Base-by-base conservation (phyloP, 2,329 filamentous ascomycete species). In the Pyrenophora seminiperda region DNA sequence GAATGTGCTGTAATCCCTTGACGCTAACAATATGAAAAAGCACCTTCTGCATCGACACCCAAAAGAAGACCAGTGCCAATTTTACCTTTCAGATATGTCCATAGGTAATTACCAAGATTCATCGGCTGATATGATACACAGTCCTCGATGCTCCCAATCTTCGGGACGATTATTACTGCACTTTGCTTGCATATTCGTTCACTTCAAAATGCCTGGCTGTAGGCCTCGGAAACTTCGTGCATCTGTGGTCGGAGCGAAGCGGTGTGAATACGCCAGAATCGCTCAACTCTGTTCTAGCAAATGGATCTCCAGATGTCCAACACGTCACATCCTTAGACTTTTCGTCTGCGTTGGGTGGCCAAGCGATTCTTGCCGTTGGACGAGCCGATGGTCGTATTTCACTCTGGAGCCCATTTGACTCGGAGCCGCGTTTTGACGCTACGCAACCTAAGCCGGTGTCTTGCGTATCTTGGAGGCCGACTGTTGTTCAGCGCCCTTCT, bases 121-220 rank as follows among this genome's bases (percentile, higher is more conserved):
- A 9, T 7, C n/a, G 27, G 27, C 68, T 81, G 47, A 79, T 65
- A 50, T 13, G 2, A 18, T n/a, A 7, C 55, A 88, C 85, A 75
- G 89, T 97, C 5, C 80, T 99, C 4, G 91, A 97, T 74, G 93
- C 93, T 7, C 91, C 92, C 2, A 84, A 85, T 42, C 79, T 97
- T n/a, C 85, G 91, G 48, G 91, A 97, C 64, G 93, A 99, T 72
- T 99, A 92, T 71, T 99, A 99, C 71, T 97, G 91, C 74, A 94
- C 92, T 0, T 81, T 92, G 2, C 80, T 99, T 45, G 91, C 94
- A 7, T 97, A 96, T 71, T 96, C 88, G 0, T 73, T 81, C 32
- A 88, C 83, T 6, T 83, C 85, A 41, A 83, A 88, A 44, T 89
- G 87, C 11, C 81, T 99, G 13, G 93, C 91, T 14, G 90, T 97